phyloP scores from a whole-genome alignment of 2,329 filamentous ascomycete genomes.

The Cadophora sp. region DNA sequence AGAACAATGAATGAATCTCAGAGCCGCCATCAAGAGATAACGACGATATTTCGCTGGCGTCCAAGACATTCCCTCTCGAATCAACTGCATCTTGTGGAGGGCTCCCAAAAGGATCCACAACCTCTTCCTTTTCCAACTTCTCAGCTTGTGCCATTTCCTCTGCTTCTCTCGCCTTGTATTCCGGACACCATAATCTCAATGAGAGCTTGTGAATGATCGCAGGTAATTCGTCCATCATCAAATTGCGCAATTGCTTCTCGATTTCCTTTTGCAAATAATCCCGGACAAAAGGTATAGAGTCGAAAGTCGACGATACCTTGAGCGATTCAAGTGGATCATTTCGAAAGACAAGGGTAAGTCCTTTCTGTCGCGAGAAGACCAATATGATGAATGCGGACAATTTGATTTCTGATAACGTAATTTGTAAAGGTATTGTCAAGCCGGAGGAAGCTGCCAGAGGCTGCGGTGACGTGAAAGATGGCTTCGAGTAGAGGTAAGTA shows the following conservation, averaged over 20 bases:
- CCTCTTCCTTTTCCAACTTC: conserved; percentile 54
- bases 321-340: conserved; percentile 98
- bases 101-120: conserved; percentile 79
- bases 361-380: conserved; percentile 97
- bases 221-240: conserved; percentile 98
- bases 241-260: conserved; percentile 85
- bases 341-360: conserved; percentile 93
- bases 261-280: conserved; percentile 97
- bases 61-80: conserved; percentile 76
- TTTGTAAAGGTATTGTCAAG: conserved; percentile 95
- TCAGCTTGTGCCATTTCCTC: conserved; percentile 58
- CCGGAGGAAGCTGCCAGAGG: conserved; percentile 90
- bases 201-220: conserved; percentile 96
- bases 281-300: conserved; percentile 97
- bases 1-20: conserved; percentile 89
- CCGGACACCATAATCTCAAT: conserved; percentile 86
- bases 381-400: conserved; percentile 96
- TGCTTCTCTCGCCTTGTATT: conserved; percentile 74
- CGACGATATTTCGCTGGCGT: conserved; percentile 76
- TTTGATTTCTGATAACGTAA: conserved; percentile 94
- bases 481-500: conserved; percentile 91
- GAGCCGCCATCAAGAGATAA: conserved; percentile 79
- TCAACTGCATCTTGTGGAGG: conserved; percentile 85
- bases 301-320: conserved; percentile 98
- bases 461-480: conserved; percentile 89